Percentiles rank a stretch among this genome's conserved stretches.
phyloP scores from a whole-genome alignment of 2,329 filamentous ascomycete genomes.

The Dothistroma pini region DNA sequence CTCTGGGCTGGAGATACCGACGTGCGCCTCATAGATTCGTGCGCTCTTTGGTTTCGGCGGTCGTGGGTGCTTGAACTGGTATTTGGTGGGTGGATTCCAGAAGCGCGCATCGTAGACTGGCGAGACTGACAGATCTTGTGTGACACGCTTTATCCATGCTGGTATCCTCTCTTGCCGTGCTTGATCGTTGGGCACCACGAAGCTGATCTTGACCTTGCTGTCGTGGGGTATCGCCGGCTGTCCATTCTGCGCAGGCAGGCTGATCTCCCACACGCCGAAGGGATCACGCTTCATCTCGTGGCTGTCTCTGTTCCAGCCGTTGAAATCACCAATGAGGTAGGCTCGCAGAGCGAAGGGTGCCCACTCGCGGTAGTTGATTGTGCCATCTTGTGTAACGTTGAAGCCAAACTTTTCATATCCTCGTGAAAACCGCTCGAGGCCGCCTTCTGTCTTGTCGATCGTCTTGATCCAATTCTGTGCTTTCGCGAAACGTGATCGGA shows the following conservation, averaged over 20 bases:
- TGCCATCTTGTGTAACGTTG: slow-evolving; percentile 74
- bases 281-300: slow-evolving; percentile 83
- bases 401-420: slow-evolving; percentile 85
- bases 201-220: slow-evolving; percentile 89
- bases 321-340: slow-evolving; percentile 91
- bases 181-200: slow-evolving; percentile 74
- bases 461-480: slow-evolving; percentile 82
- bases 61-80: slow-evolving; percentile 76
- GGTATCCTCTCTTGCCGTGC: slow-evolving; percentile 78
- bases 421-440: slow-evolving; percentile 85
- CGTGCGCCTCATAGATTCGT: slow-evolving; percentile 98
- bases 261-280: slow-evolving; percentile 85
- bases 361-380: slow-evolving; percentile 93
- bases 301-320: slow-evolving; percentile 79
- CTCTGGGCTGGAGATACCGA: slow-evolving; percentile 93
- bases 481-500: slow-evolving; percentile 73
- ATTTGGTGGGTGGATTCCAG: slow-evolving; percentile 91
- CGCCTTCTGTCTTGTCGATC: slow-evolving; percentile 80
- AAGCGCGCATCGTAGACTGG: slow-evolving; percentile 93
- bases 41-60: slow-evolving; percentile 80
- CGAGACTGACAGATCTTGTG: slow-evolving; percentile 84
- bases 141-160: slow-evolving; percentile 96
- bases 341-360: slow-evolving; percentile 84
- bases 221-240: slow-evolving; percentile 81
- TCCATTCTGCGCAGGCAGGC: slow-evolving; percentile 70